Conservation (phyloP, 2,329 filamentous ascomycete species). For the Bertia moriformis region DNA sequence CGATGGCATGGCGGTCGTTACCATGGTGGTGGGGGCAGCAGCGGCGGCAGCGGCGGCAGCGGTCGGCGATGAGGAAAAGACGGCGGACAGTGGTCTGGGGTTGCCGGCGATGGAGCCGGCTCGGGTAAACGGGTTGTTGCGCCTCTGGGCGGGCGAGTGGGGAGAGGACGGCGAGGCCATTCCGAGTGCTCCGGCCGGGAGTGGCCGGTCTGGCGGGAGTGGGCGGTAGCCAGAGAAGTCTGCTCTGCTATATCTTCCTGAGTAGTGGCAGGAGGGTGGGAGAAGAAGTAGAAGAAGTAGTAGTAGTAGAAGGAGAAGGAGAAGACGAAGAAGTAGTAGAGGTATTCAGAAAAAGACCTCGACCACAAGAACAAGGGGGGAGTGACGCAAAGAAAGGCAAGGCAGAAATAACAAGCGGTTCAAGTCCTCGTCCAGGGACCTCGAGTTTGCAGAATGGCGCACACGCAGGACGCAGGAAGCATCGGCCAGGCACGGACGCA, state of each 20-base stretch:
- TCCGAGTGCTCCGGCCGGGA: neutral
- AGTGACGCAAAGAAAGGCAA: neutral
- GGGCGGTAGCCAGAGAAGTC: too few species aligned
- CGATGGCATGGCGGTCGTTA: constrained; percentile 22
- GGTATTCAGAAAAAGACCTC: too few species aligned
- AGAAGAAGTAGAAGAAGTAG: too few species aligned
- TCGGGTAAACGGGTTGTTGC: constrained; percentile 68
- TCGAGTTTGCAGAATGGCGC: neutral
- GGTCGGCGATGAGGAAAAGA: constrained; percentile 45
- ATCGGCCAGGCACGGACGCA: neutral
- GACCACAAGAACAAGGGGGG: too few species aligned
- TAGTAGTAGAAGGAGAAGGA: too few species aligned
- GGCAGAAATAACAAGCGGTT: neutral
- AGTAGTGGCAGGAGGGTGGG: too few species aligned
- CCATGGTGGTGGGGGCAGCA: constrained; percentile 11
- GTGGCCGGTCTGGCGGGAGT: too few species aligned
- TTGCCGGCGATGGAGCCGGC: constrained; percentile 38
- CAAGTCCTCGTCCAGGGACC: too few species aligned
- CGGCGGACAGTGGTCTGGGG: constrained; percentile 59
- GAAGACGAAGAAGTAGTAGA: too few species aligned
- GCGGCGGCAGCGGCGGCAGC: constrained; percentile 18
- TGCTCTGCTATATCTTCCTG: too few species aligned
- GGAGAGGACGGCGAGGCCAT: neutral
- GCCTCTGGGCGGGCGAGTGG: constrained; percentile 22
- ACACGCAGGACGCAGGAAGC: neutral